Conservation (phyloP, 371 early-diverging fungal species). For the Mucor piriformis region DNA sequence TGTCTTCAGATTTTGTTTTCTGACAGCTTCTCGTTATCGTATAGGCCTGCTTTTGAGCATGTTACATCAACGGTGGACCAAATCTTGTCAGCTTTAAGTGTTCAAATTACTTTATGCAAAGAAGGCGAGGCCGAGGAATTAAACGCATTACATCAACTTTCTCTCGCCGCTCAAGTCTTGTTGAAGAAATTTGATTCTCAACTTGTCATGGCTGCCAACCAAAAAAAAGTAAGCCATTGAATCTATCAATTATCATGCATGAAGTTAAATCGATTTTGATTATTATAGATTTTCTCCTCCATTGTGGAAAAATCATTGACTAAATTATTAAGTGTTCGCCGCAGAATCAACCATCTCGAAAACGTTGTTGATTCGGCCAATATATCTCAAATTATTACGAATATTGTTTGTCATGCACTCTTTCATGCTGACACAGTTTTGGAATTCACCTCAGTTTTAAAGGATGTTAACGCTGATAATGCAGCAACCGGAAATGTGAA, state of each 20-base stretch:
- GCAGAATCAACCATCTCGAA: slow-evolving; percentile 10
- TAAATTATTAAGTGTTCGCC: slow-evolving; percentile 26
- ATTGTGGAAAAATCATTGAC: slow-evolving; percentile 35
- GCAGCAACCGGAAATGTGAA: slow-evolving; percentile 3
- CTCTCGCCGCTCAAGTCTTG: slow-evolving; percentile 17
- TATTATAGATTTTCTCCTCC: slow-evolving; percentile 32
- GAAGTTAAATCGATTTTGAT: not conserved
- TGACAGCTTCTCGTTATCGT: slow-evolving; percentile 27
- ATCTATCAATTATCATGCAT: not conserved
- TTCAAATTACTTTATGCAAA: slow-evolving; percentile 14
- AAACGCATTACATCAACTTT: slow-evolving; percentile 17
- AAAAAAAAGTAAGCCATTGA: slow-evolving; percentile 39
- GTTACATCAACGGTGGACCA: slow-evolving; percentile 34
- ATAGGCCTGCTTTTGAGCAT: slow-evolving; percentile 47
- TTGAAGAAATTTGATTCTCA: slow-evolving; percentile 33
- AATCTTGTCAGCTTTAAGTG: slow-evolving; percentile 15
- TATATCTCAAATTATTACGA: slow-evolving; percentile 16
- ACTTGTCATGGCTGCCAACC: slow-evolving; percentile 39
- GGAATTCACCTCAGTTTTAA: slow-evolving; percentile 45
- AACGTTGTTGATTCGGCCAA: not conserved
- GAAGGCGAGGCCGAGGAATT: not conserved
- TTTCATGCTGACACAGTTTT: slow-evolving; percentile 48
- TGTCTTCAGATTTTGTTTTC: slow-evolving; percentile 33
- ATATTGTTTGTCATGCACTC: slow-evolving; percentile 33
- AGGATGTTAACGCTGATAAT: slow-evolving; percentile 11